Evolutionary conservation across 345 rosid genomes (phyloP).

Genomic region (Lenwebbia sp.): DNA sequence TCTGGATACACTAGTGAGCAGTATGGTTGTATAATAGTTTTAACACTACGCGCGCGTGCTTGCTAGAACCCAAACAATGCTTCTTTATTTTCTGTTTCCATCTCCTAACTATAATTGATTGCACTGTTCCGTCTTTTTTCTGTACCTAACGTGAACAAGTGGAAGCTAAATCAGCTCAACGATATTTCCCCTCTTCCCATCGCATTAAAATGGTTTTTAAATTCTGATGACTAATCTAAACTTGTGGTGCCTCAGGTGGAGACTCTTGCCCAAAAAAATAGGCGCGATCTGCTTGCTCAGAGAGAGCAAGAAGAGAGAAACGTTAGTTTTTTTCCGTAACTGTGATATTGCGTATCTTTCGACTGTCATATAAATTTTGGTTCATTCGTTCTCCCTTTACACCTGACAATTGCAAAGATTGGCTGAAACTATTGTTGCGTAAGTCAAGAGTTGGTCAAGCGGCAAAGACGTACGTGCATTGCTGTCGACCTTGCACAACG

Average conservation of each 20-base stretch:
- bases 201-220: not conserved
- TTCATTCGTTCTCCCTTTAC: not conserved
- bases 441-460: slow-evolving; percentile 86
- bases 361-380: not conserved
- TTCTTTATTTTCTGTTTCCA: not conserved
- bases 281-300: slow-evolving; percentile 79
- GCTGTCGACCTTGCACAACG: slow-evolving; percentile 88
- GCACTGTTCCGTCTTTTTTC: not conserved
- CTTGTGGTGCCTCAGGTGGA: slow-evolving; percentile 46
- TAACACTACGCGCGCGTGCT: no score
- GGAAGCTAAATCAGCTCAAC: slow-evolving; percentile 83
- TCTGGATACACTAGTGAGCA: slow-evolving; percentile 31
- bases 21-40: no score
- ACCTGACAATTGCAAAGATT: slow-evolving; percentile 43
- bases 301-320: slow-evolving; percentile 79
- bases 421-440: slow-evolving; percentile 69
- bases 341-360: not conserved
- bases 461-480: slow-evolving; percentile 90
- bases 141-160: slow-evolving; percentile 26
- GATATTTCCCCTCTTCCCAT: not conserved
- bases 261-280: slow-evolving; percentile 86
- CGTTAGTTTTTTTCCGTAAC: slow-evolving; percentile 19
- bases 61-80: no score
- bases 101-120: not conserved
- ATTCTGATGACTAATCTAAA: not conserved